Conservation (phyloP, 108 stramenopile species). For the Pseudonitzschia multiseries region DNA sequence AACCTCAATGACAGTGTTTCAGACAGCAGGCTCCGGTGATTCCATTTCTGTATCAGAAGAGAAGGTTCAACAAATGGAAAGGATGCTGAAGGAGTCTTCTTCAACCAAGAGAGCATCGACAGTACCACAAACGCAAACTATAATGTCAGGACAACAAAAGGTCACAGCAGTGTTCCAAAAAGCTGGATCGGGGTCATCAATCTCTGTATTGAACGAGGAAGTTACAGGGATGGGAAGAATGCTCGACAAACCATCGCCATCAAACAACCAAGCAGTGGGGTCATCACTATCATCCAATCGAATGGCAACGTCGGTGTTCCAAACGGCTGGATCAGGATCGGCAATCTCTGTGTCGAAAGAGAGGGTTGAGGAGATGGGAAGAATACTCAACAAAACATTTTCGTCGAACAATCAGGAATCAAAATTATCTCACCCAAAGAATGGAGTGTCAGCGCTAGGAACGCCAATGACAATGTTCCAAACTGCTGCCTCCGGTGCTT, state of each 20-base stretch:
- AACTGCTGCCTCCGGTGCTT: conserved; percentile 25
- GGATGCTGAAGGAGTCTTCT: conserved; percentile 11
- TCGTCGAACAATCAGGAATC: conserved; percentile 4
- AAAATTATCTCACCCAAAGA: no score
- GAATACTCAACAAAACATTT: conserved; percentile 11
- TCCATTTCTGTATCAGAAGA: conserved; percentile 34
- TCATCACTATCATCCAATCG: no score
- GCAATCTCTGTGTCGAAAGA: conserved; percentile 32
- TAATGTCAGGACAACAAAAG: no score
- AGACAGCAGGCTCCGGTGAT: conserved; percentile 30
- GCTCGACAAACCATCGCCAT: conserved; percentile 23
- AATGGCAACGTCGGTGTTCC: background rate
- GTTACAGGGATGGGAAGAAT: conserved; percentile 21
- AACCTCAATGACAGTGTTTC: conserved; percentile 11
- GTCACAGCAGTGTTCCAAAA: conserved; percentile 18
- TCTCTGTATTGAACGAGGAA: conserved; percentile 30
- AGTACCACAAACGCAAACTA: conserved; percentile 1
- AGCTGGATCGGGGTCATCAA: conserved; percentile 27
- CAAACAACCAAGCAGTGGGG: background rate
- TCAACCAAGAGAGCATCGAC: background rate
- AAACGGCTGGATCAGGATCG: conserved; percentile 29
- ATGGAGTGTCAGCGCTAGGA: no score
- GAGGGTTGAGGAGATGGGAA: conserved; percentile 20
- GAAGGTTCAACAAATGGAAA: conserved; percentile 20
- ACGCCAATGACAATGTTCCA: conserved; percentile 2